A percentile compares a stretch with the other conserved stretches of the same genome.
phyloP scores from a whole-genome alignment of 2,329 filamentous ascomycete species.

The Phialophora expanda region DNA sequence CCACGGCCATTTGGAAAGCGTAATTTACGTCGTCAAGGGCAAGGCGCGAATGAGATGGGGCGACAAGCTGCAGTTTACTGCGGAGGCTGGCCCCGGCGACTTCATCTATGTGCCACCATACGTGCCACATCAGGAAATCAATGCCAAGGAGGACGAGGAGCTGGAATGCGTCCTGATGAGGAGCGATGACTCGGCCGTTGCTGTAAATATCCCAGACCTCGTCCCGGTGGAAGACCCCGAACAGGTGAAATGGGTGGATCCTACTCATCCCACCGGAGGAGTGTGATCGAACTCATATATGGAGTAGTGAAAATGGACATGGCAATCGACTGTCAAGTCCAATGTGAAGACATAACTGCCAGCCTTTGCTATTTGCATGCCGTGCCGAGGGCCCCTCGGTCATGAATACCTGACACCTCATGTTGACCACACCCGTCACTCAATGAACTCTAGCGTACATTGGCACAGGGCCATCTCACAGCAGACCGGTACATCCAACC shows the following conservation, averaged over 20 bases:
- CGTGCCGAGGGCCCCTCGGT: slow-evolving; percentile 7
- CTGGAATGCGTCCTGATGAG: slow-evolving; percentile 53
- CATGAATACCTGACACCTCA: background rate
- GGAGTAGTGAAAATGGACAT: background rate
- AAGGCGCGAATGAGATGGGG: slow-evolving; percentile 55
- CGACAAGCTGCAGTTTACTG: slow-evolving; percentile 52
- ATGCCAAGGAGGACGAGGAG: slow-evolving; percentile 49
- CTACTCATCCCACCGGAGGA: slow-evolving; percentile 49
- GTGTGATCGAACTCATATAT: slow-evolving; percentile 17
- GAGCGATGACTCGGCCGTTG: slow-evolving; percentile 53
- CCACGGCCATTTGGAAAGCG: slow-evolving; percentile 53
- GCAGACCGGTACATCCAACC: too few relatives aligned
- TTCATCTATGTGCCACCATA: slow-evolving; percentile 56
- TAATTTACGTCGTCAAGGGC: slow-evolving; percentile 55
- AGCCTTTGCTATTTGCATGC: background rate
- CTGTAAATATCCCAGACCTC: slow-evolving; percentile 51
- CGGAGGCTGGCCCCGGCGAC: slow-evolving; percentile 54
- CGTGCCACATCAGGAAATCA: slow-evolving; percentile 56
- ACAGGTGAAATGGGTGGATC: slow-evolving; percentile 54
- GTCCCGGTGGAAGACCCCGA: slow-evolving; percentile 52
- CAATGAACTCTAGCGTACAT: background rate
- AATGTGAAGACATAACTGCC: background rate
- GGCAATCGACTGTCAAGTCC: background rate
- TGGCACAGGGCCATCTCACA: background rate
- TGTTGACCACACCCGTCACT: background rate